phyloP scores from a whole-genome alignment of 805 yeast genomes.

The Wickerhamiella qilinensis region DNA sequence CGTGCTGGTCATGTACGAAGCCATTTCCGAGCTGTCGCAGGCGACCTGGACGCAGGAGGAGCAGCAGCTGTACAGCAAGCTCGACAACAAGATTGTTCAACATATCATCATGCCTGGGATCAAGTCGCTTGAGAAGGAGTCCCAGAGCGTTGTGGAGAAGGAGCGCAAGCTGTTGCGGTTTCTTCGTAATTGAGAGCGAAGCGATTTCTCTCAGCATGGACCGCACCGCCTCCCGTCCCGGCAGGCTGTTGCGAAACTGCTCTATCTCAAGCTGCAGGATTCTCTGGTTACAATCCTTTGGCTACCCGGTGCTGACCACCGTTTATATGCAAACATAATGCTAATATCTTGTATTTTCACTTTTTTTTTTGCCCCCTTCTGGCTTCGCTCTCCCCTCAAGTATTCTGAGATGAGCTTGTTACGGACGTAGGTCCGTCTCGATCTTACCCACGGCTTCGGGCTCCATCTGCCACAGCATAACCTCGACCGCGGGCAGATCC shows the following conservation, averaged over 20 bases:
- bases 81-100: conserved; percentile 4
- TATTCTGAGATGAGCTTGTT: too few relatives aligned
- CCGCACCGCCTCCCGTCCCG: too few relatives aligned
- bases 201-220: too few relatives aligned
- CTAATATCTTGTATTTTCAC: too few relatives aligned
- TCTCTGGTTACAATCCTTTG: too few relatives aligned
- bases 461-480: conserved; percentile 6
- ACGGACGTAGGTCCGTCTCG: too few relatives aligned
- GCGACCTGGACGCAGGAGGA: conserved; percentile 5
- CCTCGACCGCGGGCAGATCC: conserved; percentile 4
- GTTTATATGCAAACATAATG: too few relatives aligned
- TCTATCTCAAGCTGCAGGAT: too few relatives aligned
- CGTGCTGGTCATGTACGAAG: conserved; percentile 7
- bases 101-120: conserved; percentile 6
- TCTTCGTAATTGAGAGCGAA: neutral
- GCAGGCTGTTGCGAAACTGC: too few relatives aligned
- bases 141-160: conserved; percentile 2
- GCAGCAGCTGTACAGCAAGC: conserved; percentile 4
- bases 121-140: conserved; percentile 5
- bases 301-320: too few relatives aligned
- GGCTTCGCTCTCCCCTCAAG: too few relatives aligned
- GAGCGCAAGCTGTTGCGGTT: conserved; percentile 6
- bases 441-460: neutral
- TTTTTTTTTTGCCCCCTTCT: too few relatives aligned
- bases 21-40: conserved; percentile 4